A percentile compares a stretch with the other conserved stretches of the same genome.
Conservation (phyloP, 2,329 filamentous ascomycete species). For the Trichophyton verrucosum region DNA sequence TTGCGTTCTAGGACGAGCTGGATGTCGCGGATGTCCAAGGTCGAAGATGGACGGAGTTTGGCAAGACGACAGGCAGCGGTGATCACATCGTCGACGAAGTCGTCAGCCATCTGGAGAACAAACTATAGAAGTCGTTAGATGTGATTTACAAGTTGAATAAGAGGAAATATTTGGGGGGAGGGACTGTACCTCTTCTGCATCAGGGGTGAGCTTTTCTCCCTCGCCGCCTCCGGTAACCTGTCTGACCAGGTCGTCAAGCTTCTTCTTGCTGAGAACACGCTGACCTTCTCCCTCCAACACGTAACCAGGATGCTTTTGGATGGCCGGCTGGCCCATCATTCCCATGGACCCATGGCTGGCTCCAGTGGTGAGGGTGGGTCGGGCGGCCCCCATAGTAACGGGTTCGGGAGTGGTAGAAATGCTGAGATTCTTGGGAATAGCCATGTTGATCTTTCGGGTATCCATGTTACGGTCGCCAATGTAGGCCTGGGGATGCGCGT, state of each 20-base stretch:
- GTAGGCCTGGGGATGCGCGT: conserved; percentile 32
- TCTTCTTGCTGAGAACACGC: conserved; percentile 92
- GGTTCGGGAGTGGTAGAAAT: conserved; percentile 55
- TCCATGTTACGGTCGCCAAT: conserved; percentile 24
- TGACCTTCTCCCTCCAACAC: conserved; percentile 86
- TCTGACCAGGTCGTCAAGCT: conserved; percentile 84
- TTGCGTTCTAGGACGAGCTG: conserved; percentile 72
- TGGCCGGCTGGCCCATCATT: conserved; percentile 74
- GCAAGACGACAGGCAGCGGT: conserved; percentile 78
- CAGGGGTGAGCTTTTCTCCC: conserved; percentile 68
- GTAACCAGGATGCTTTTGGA: conserved; percentile 68
- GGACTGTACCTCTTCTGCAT: conserved; percentile 77
- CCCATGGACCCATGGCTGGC: conserved; percentile 62
- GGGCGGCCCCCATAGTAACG: conserved; percentile 56
- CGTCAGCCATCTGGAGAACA: conserved; percentile 77
- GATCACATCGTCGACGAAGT: conserved; percentile 87
- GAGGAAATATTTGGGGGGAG: conserved; percentile 5
- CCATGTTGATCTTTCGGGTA: conserved; percentile 51
- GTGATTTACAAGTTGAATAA: too few relatives aligned
- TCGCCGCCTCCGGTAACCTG: conserved; percentile 78
- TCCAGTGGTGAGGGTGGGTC: conserved; percentile 75
- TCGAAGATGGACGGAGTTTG: conserved; percentile 81
- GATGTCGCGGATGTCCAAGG: conserved; percentile 77
- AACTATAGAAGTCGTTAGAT: conserved; percentile 42
- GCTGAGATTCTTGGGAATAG: conserved; percentile 70